A percentile compares a stretch with the other conserved stretches of the same genome.
Conservation (phyloP, 768 basidiomycete genomes). For the Tylopilus sp. region DNA sequence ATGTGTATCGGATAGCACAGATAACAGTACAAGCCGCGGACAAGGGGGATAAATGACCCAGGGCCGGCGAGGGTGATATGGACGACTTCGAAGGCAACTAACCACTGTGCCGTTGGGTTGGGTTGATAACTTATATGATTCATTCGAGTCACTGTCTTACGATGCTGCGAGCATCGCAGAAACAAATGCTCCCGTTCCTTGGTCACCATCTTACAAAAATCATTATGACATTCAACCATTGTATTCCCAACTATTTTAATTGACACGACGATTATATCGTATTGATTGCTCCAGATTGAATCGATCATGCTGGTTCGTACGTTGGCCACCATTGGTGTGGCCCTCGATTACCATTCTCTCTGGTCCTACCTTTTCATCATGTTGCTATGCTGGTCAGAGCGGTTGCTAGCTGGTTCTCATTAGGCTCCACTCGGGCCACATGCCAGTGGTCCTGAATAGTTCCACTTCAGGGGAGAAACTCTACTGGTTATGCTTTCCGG, state of each 20-base stretch:
- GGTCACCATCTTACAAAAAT: conserved; percentile 10
- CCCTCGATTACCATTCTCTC: conserved; percentile 36
- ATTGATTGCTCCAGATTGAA: neutral
- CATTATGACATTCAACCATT: conserved; percentile 12
- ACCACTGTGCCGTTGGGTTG: too few species aligned
- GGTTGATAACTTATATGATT: too few species aligned
- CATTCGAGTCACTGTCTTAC: too few species aligned
- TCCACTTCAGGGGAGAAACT: neutral
- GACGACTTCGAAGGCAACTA: too few species aligned
- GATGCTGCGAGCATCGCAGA: too few species aligned
- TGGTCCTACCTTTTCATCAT: conserved; percentile 36
- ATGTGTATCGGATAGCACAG: too few species aligned
- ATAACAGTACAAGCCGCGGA: too few species aligned
- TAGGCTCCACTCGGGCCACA: conserved; percentile 26
- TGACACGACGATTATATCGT: neutral
- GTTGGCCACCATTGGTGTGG: conserved; percentile 39
- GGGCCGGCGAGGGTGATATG: too few species aligned
- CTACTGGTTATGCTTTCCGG: neutral
- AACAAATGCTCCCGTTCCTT: too few species aligned
- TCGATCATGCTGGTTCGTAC: conserved; percentile 13
- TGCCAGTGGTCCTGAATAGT: too few species aligned
- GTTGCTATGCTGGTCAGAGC: conserved; percentile 35
- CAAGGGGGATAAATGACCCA: too few species aligned
- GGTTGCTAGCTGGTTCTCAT: conserved; percentile 44
- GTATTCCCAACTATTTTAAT: neutral